Evolutionary conservation across 164 flowering plant genomes (phyloP).

Genomic region (Santalum album): DNA sequence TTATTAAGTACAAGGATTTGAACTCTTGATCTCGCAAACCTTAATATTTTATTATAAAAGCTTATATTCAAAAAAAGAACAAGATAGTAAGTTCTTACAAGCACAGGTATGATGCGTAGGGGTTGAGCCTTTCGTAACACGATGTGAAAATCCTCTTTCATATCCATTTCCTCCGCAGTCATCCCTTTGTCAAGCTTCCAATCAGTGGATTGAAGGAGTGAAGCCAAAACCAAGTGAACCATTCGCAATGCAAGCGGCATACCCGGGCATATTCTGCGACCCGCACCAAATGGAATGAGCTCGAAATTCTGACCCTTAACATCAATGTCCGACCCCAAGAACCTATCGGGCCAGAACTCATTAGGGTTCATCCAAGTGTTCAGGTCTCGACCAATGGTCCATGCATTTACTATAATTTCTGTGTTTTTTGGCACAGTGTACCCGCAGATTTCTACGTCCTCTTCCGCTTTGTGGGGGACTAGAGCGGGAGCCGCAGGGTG

Average conservation of each 20-base stretch:
- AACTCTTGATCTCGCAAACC: too few relatives aligned
- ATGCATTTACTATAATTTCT: conserved; percentile 19
- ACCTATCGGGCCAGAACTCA: conserved; percentile 23
- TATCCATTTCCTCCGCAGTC: conserved; percentile 7
- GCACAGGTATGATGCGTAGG: too few relatives aligned
- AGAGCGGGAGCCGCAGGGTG: conserved; percentile 19
- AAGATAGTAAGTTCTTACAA: too few relatives aligned
- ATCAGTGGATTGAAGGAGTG: conserved; percentile 21
- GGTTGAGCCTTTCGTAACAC: conserved; percentile 12
- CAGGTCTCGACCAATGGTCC: conserved; percentile 27
- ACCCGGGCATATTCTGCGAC: too few relatives aligned
- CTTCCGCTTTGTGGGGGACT: conserved; percentile 13
- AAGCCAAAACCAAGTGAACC: too few relatives aligned
- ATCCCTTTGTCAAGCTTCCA: conserved; percentile 21
- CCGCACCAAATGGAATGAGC: conserved; percentile 28
- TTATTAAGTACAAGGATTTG: too few relatives aligned
- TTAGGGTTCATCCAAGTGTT: conserved; percentile 15
- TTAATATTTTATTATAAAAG: too few relatives aligned
- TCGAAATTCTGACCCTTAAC: conserved; percentile 20
- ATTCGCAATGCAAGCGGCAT: too few relatives aligned
- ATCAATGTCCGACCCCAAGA: conserved; percentile 19
- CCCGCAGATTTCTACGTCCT: conserved; percentile 10
- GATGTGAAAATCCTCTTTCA: conserved; percentile 18
- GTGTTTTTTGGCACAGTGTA: conserved; percentile 19
- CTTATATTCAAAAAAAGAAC: too few relatives aligned